Evolutionary conservation across 2,329 filamentous ascomycete species (phyloP).

Genomic region (Thielaviopsis musarum): DNA sequence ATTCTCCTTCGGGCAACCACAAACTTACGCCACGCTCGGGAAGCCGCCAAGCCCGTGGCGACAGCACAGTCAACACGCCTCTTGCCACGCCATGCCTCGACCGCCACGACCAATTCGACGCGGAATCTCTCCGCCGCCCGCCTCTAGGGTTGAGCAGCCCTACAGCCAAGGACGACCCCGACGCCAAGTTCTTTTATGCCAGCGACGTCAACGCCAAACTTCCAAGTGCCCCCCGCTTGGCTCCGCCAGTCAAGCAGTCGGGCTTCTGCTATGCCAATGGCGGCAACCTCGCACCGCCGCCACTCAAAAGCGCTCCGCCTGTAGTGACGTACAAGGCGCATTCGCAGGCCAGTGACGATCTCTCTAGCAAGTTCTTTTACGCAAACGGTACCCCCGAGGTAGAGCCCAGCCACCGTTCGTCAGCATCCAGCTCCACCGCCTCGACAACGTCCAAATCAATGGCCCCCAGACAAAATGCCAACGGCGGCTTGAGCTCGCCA

Average conservation of each 20-base stretch:
- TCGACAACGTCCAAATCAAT: constrained; percentile 26
- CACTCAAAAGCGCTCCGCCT: constrained; percentile 16
- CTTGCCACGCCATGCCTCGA: constrained; percentile 38
- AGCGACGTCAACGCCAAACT: constrained; percentile 47
- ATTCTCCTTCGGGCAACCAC: constrained; percentile 15
- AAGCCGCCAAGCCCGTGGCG: constrained; percentile 51
- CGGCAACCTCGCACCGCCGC: constrained; percentile 21
- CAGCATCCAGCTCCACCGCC: constrained; percentile 27
- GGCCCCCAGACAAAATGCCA: constrained; percentile 23
- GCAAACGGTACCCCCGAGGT: constrained; percentile 47
- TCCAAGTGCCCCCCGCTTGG: constrained; percentile 22
- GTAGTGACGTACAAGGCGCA: constrained; percentile 5
- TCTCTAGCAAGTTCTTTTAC: constrained; percentile 53
- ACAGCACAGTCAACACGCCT: constrained; percentile 52
- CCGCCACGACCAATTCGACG: constrained; percentile 15
- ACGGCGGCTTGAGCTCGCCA: constrained; percentile 13
- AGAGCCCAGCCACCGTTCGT: constrained; percentile 22
- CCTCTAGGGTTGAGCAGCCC: constrained; percentile 25
- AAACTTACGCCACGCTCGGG: constrained; percentile 57
- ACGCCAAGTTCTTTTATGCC: constrained; percentile 82
- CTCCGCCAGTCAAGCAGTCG: constrained; percentile 22
- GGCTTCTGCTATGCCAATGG: constrained; percentile 44
- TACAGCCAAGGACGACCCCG: constrained; percentile 18
- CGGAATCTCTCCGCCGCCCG: constrained; percentile 13
- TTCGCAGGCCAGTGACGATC: constrained; percentile 9